Conservation (phyloP, 1,284 basidiomycete species). For the Marasmius tenuissimus region DNA sequence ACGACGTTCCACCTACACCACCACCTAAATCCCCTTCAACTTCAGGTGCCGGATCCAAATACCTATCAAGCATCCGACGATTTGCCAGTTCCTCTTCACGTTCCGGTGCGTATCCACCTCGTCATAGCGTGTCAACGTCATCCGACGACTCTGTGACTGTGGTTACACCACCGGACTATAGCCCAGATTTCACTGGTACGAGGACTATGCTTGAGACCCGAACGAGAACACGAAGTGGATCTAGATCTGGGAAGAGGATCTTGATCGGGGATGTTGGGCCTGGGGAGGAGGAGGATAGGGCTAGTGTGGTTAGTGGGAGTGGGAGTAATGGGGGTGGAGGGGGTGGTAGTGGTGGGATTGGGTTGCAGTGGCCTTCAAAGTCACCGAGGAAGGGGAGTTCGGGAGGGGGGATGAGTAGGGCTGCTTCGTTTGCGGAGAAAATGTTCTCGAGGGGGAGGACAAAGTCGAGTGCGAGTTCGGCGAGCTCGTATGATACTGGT, state of each 20-base stretch:
- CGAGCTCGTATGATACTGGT: conserved; percentile 32
- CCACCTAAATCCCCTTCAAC: conserved; percentile 39
- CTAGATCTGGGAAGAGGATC: conserved; percentile 4
- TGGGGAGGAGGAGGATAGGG: conserved; percentile 8
- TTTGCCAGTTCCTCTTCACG: conserved; percentile 38
- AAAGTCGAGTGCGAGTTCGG: conserved; percentile 43
- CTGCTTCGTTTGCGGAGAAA: conserved; percentile 55
- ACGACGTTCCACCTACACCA: conserved; percentile 27
- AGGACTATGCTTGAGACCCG: conserved; percentile 8
- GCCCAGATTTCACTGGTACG: conserved; percentile 11
- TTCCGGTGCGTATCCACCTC: conserved; percentile 30
- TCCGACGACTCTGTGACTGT: conserved; percentile 54
- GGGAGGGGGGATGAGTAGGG: conserved; percentile 37
- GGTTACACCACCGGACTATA: conserved; percentile 30
- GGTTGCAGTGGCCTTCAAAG: conserved; percentile 43
- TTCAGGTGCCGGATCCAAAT: conserved; percentile 20
- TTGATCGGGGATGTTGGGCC: background rate
- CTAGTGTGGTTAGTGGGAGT: conserved; percentile 17
- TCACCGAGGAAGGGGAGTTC: conserved; percentile 42
- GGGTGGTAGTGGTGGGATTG: conserved; percentile 13
- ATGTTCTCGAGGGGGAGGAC: conserved; percentile 51
- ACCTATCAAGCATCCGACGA: conserved; percentile 44
- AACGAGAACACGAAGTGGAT: conserved; percentile 8
- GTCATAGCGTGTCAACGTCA: conserved; percentile 54
- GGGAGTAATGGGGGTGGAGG: background rate